Evolutionary conservation across 495 filamentous ascomycete genomes (phyloP), one percentile per base, ranked within the genome.

Genomic region (Trichocladium uniseriatum): DNA sequence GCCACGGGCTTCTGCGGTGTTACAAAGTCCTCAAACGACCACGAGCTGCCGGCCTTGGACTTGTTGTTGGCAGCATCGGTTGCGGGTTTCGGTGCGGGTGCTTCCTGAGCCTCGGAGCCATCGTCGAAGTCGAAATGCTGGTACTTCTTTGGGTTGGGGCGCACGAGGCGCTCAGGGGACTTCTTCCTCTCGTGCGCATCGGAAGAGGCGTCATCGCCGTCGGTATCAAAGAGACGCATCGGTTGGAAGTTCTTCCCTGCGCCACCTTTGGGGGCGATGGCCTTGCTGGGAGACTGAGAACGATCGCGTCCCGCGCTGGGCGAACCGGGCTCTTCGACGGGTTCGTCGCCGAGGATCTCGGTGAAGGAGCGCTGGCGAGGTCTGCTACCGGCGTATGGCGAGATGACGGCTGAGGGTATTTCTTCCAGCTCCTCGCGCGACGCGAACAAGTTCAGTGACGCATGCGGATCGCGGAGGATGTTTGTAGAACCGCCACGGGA

Each of bases 51-150:
- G 60, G 86, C 78, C 67, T 85, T 88, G 38, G 75, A 73, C 59
- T 76, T 77, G 35, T 38, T 44, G 4, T 4, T 3, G 2, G 31
- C 9, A 14, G 31, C 31, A 14, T 43, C 28, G 7, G 43, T 7
- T 2, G 31, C 44, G 5, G 73, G 56, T 38, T 70, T 73, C 20
- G 59, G 57, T 43, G 65, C 42, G 29, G 67, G 53, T 32, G 60
- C 56, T 29, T 70, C 63, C 56, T 65, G 61, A 18, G 64, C 52
- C 14, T 72, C 69, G 16, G 72, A 68, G 44, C 81, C 82, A 54
- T 84, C 83, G 32, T 75, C 81, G 61, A 96, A 81, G 46, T 94
- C 84, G 61, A 96, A 96, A 66, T 98, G 91, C 29, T 81, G 68
- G 67, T 82, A 96, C 59, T 86, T 91, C 57, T 79, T 78, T 10